Conservation (phyloP, 176 grass and related monocot genomes). For the Secale cereale region DNA sequence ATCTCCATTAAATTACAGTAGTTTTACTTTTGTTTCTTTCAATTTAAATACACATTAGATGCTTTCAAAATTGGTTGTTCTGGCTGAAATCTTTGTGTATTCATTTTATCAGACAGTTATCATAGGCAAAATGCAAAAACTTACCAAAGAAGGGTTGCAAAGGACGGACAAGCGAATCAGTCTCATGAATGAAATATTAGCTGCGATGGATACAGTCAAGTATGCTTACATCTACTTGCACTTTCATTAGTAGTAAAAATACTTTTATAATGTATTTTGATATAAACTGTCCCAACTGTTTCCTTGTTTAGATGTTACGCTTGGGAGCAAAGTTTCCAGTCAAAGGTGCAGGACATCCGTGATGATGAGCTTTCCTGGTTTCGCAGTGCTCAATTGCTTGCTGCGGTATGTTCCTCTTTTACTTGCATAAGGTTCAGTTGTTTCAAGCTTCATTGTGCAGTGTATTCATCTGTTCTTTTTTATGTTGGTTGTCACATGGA, state of each 20-base stretch:
- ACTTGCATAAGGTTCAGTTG: not conserved
- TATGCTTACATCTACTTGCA: constrained; percentile 47
- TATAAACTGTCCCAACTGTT: not conserved
- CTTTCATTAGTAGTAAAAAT: not conserved
- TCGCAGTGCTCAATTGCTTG: constrained; percentile 80
- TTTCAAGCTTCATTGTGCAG: constrained; percentile 5
- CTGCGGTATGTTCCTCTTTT: constrained; percentile 60
- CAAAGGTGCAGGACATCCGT: constrained; percentile 84
- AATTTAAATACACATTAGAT: not conserved
- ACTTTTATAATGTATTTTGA: not conserved
- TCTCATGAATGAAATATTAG: constrained; percentile 99
- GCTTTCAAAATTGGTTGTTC: not conserved
- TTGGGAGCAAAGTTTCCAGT: constrained; percentile 99
- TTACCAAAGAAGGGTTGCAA: constrained; percentile 91
- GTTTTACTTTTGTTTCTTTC: not conserved
- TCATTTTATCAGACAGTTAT: constrained; percentile 65
- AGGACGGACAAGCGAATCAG: constrained; percentile 97
- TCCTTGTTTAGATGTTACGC: constrained; percentile 76
- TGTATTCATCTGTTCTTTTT: not conserved
- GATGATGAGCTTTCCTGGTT: constrained; percentile 99
- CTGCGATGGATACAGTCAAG: constrained; percentile 99
- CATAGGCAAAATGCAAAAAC: constrained; percentile 96
- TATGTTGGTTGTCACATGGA: not conserved
- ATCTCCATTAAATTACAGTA: not conserved
- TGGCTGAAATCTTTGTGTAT: constrained; percentile 1